Evolutionary conservation across 1,284 basidiomycete genomes (phyloP).

Genomic region (Puccinia polysora): DNA sequence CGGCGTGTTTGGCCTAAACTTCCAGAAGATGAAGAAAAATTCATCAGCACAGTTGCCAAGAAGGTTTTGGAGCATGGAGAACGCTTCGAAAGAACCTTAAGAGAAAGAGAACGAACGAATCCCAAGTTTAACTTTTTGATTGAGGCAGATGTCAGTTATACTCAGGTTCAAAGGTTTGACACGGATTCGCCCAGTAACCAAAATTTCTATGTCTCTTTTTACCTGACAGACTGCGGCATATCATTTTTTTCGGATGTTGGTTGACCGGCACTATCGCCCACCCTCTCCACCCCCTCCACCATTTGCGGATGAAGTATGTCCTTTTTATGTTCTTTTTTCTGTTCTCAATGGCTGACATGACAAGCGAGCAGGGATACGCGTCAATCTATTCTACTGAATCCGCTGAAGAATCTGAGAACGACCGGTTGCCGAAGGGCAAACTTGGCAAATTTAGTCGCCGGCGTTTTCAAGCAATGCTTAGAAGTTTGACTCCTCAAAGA

Average conservation of each 20-base stretch:
- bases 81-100: constrained; percentile 69
- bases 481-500: constrained; percentile 74
- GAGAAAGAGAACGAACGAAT: constrained; percentile 72
- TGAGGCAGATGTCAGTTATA: constrained; percentile 61
- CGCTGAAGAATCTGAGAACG: constrained; percentile 84
- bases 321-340: background rate
- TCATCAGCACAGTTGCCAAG: constrained; percentile 75
- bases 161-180: background rate
- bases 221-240: constrained; percentile 66
- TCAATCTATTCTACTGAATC: constrained; percentile 91
- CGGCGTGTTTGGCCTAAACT: constrained; percentile 57
- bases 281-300: constrained; percentile 59
- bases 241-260: constrained; percentile 70
- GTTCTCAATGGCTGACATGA: background rate
- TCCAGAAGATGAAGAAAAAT: constrained; percentile 68
- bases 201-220: constrained; percentile 11
- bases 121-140: constrained; percentile 75
- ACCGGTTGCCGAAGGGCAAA: constrained; percentile 65
- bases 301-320: constrained; percentile 76
- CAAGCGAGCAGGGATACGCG: constrained; percentile 67
- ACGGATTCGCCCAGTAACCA: constrained; percentile 16
- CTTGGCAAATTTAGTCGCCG: constrained; percentile 72
- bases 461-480: constrained; percentile 82
- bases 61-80: constrained; percentile 75
- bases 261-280: constrained; percentile 63